Base-by-base conservation (phyloP, 73 alveolate genomes). In the Paraurostyla sp. region DNA sequence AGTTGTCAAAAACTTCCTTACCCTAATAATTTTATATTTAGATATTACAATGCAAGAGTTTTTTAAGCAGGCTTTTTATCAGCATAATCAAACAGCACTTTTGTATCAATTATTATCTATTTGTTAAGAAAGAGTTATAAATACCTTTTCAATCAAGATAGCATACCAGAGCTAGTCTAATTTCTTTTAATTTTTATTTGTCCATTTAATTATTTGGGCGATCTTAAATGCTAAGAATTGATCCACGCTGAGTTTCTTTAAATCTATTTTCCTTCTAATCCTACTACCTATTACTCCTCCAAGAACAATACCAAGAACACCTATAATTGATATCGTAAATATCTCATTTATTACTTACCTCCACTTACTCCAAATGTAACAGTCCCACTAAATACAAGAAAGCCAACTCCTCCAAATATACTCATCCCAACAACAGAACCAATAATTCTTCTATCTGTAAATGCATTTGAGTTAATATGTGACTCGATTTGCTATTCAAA, bases 321-420 rank as follows among this genome's bases (percentile, higher is more conserved):
- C 80, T 62, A 62, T 22, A 62, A n/a, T n/a, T n/a, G n/a, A n/a
- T n/a, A n/a, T n/a, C n/a, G n/a, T n/a, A n/a, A n/a, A n/a, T n/a
- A n/a, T n/a, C n/a, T n/a, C n/a, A n/a, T n/a, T n/a, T n/a, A n/a
- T n/a, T n/a, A 23, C 51, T 62, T 62, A 62, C 87, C 76, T n/a
- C 89, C 89, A 43, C 76, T 45, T 16, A 78, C 40, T 6, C 89
- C 89, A 36, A 78, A 51, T 7, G 76, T 51, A 22, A 42, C 9
- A 6, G 76, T 23, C 4, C 89, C 50, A 54, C 80, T 51, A 41
- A 78, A 78, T 6, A 78, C 89, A 27, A 78, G 35, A 36, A 78
- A 78, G 1, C 89, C 89, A 20, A 78, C 89, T 13, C 89, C 89
- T 4, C 89, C 89, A 78, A 78, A 78, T 3, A 54, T 43, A 29